A percentile compares a stretch with the other conserved stretches of the same genome.
These are phyloP conservation scores for Trichoderma orchidacearum DNA, from an alignment of 495 filamentous ascomycete species.

Conservation along the genomic window DNA sequence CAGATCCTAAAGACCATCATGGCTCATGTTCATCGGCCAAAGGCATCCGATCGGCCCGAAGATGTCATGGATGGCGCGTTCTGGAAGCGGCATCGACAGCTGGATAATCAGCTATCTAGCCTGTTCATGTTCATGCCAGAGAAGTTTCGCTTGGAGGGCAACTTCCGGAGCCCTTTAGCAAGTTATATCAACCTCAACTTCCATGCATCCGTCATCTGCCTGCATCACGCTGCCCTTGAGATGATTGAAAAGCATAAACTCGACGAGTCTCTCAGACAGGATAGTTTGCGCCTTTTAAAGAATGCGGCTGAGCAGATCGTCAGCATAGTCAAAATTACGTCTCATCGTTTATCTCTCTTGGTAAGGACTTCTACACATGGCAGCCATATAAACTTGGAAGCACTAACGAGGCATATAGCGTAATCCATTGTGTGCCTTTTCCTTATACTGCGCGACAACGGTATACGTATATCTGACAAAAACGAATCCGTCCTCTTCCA, in stretches of 20 bases:
- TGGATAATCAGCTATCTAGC: constrained; percentile 29
- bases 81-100: constrained; percentile 31
- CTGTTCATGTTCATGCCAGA: constrained; percentile 33
- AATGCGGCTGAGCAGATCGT: constrained; percentile 29
- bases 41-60: constrained; percentile 22
- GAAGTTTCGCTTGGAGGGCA: constrained; percentile 20
- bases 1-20: constrained; percentile 25
- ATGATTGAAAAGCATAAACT: constrained; percentile 21
- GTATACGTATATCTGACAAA: constrained; percentile 21
- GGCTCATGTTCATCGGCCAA: constrained; percentile 24
- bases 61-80: constrained; percentile 23
- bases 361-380: constrained; percentile 9
- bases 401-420: constrained; percentile 8
- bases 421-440: constrained; percentile 23
- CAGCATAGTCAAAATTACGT: constrained; percentile 26
- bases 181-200: constrained; percentile 30
- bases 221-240: constrained; percentile 27
- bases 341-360: constrained; percentile 12
- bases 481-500: constrained; percentile 5
- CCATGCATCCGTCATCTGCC: constrained; percentile 27
- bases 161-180: constrained; percentile 21
- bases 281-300: constrained; percentile 15
- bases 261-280: constrained; percentile 12
- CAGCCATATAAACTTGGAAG: neutral
- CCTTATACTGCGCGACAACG: constrained; percentile 27